Base-by-base conservation (phyloP, 768 basidiomycete species). In the Boletus sensibilis region DNA sequence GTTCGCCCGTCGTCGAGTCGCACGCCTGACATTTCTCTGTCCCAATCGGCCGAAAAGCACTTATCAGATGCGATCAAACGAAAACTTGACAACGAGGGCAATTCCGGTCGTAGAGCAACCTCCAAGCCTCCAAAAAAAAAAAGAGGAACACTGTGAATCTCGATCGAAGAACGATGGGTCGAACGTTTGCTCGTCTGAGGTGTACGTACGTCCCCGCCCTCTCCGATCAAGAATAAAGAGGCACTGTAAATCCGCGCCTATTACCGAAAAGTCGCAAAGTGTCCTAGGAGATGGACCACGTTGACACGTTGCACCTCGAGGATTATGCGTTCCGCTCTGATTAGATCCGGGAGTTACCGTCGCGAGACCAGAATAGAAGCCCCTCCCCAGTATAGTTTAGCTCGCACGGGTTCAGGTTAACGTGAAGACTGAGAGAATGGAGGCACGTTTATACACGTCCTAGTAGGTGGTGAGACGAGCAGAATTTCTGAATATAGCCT, bases 201-300 rank as follows among this genome's bases (percentile, higher is more conserved):
- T 46, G 40, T 55, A 48, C 29, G 58, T 25, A 45, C 23, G 34
- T 46, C 27, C 55, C 43, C 50, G 54, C 45, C 34, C 55, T 25
- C 41, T 40, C 41, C 61, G 60, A 63, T 61, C 59, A 51, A 40
- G 29, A 23, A 21, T 20, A 39, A 11, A 16, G 51, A 48, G 40
- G 42, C 34, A 48, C 46, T 29, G 56, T 23, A 53, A 50, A 33
- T 60, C 50, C 20, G 35, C 35, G 55, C 37, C 48, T 47, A 60
- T 62, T 50, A 41, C 54, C 53, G 42, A 41, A 46, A 37, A 34
- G 49, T 51, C 37, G 31, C 35, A 34, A 58, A 39, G 35, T n/a
- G 50, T 63, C 41, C 33, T 37, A 38, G 44, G 50, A 53, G 45
- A 53, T n/a, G 13, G 39, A 29, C 41, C 58, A 59, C 58, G 58